Base-by-base conservation (phyloP, 2,329 filamentous ascomycete species). In the Curvularia lunata region DNA sequence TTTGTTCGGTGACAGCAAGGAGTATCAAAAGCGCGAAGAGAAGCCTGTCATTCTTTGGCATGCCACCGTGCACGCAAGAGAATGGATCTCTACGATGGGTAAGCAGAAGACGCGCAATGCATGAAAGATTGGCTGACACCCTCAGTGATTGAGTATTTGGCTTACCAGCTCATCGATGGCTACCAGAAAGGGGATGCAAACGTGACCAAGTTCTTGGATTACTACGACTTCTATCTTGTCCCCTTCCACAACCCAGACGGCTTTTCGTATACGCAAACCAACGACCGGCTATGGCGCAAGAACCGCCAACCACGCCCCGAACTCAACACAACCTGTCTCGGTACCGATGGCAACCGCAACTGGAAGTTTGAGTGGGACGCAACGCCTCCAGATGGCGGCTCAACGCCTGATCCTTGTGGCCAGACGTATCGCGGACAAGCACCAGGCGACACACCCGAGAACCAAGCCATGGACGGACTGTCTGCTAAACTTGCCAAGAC, bases 401-500 rank as follows among this genome's bases (percentile, higher is more conserved):
- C 66, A 1, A 69, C 66, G 0, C 65, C 66, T 3, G 59, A 75
- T 32, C 74, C 74, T 1, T 75, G 73, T 46, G 68, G 69, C 0
- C 65, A 76, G 32, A 70, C 66, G 0, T 76, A 75, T 77, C 60
- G 64, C 16, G 73, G 74, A 32, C 60, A 68, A 18, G 68, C 69
- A 4, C 65, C 71, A 0, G 65, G 67, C 41, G 71, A 74, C 46
- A 68, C 72, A 1, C 72, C 72, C 1, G 73, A 75, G 53, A 74
- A 70, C 25, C 52, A 66, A 38, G 73, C 65, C 4, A 75, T 88
- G 5, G 78, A 80, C 8, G 70, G 73, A 2, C 79, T 82, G 40
- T 75, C 83, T 10, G 73, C 76, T 8, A 69, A 71, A 16, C 68
- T 86, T 13, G 43, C 64, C 1, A 70, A 74, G 1, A 67, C 67